Evolutionary conservation across 148 eudicot genomes (phyloP).

Genomic region (Cornus kousa): DNA sequence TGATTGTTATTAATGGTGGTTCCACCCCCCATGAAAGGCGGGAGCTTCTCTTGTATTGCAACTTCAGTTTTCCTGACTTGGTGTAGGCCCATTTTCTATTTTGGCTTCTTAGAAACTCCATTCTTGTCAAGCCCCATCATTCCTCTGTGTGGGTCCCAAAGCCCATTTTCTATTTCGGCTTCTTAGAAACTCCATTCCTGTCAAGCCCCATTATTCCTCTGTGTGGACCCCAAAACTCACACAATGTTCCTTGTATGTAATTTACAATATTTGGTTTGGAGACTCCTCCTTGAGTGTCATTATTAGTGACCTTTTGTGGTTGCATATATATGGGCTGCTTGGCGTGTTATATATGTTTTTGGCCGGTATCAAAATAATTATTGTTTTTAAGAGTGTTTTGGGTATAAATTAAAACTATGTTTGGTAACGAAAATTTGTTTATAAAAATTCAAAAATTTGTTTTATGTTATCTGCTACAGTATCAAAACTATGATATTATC

Average conservation of each 20-base stretch:
- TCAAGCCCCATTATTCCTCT: no score
- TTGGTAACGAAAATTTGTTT: no score
- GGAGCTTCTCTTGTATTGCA: background rate
- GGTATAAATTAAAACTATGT: no score
- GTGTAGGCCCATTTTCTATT: constrained; percentile 1
- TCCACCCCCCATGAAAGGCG: background rate
- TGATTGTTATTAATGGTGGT: constrained; percentile 6
- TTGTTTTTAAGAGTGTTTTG: no score
- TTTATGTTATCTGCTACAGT: no score
- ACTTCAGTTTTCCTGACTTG: background rate
- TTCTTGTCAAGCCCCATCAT: constrained; percentile 11
- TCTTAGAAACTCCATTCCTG: background rate
- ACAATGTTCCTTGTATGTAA: no score
- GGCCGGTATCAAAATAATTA: no score
- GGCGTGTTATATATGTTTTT: no score
- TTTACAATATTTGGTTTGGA: no score
- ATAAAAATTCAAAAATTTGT: no score
- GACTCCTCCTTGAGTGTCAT: background rate
- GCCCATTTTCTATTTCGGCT: background rate
- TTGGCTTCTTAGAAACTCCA: constrained; percentile 11
- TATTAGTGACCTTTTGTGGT: background rate
- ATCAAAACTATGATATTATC: no score
- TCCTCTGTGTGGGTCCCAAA: background rate
- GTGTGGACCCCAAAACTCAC: background rate
- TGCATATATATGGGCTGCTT: no score